Percentiles rank a stretch among this genome's conserved stretches.
These are phyloP conservation scores for Phytophthora kernoviae DNA, from an alignment of 352 stramenopile species.

Conservation along the genomic window DNA sequence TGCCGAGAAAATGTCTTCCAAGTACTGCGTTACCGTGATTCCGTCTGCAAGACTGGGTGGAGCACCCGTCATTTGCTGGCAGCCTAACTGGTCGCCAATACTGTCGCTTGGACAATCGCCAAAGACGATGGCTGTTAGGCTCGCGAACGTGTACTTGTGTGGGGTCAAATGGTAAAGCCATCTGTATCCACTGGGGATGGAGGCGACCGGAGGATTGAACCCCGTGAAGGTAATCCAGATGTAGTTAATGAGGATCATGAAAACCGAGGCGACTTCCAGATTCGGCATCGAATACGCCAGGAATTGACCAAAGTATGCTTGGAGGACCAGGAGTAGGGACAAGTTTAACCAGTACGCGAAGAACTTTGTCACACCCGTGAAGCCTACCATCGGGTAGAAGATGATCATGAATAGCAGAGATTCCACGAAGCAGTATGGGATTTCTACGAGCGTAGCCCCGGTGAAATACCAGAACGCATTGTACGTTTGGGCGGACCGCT, in stretches of 20 bases:
- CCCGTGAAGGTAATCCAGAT: constrained; percentile 44
- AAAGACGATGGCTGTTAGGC: constrained; percentile 38
- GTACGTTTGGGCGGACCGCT: constrained; percentile 13
- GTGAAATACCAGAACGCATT: constrained; percentile 24
- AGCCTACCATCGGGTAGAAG: constrained; percentile 16
- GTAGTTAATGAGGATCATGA: constrained; percentile 34
- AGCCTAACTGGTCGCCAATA: constrained; percentile 16
- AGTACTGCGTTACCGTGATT: constrained; percentile 32
- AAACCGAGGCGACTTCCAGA: constrained; percentile 31
- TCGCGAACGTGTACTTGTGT: constrained; percentile 33
- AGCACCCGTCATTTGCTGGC: constrained; percentile 20
- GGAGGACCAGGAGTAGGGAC: constrained; percentile 42
- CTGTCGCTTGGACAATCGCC: constrained; percentile 14
- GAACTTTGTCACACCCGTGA: constrained; percentile 15
- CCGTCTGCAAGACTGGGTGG: constrained; percentile 16
- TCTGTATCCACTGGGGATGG: constrained; percentile 32
- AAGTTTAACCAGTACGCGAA: constrained; percentile 52
- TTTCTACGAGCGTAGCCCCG: constrained; percentile 14
- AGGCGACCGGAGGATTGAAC: constrained; percentile 33
- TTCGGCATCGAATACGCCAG: constrained; percentile 43
- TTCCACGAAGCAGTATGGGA: constrained; percentile 19
- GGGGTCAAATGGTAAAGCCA: constrained; percentile 44
- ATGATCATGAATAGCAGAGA: constrained; percentile 19
- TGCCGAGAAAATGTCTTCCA: constrained; percentile 31
- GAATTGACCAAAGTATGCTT: constrained; percentile 52